Evolutionary conservation across 2,329 filamentous ascomycete genomes (phyloP).

Genomic region (Mycosphaerella sp.): DNA sequence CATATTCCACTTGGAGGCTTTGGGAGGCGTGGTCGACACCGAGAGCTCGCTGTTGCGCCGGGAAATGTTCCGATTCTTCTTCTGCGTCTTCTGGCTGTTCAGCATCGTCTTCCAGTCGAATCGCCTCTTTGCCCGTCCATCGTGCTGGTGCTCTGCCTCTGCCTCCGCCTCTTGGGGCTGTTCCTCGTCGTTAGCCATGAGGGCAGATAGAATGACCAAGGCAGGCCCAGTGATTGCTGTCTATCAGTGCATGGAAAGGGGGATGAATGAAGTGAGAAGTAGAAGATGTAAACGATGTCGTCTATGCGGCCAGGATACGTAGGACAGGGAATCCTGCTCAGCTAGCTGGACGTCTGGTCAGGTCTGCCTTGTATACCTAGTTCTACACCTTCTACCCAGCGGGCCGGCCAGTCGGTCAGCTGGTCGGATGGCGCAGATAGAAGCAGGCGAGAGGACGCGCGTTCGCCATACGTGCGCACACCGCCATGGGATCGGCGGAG

Average conservation of each 20-base stretch:
- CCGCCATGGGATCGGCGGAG: neutral
- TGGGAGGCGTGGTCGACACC: conserved; percentile 12
- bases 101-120: conserved; percentile 25
- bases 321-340: too few species aligned
- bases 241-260: neutral
- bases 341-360: too few species aligned
- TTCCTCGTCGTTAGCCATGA: neutral
- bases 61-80: conserved; percentile 2
- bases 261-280: neutral
- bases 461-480: neutral
- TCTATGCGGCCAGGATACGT: neutral
- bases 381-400: neutral
- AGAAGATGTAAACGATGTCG: neutral
- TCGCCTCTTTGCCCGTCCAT: conserved; percentile 19
- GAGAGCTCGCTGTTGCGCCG: conserved; percentile 10
- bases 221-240: neutral
- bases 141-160: neutral
- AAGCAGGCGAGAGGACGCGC: neutral
- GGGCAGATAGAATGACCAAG: neutral
- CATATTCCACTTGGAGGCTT: conserved; percentile 49
- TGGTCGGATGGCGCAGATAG: neutral
- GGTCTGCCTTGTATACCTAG: neutral
- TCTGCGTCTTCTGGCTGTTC: conserved; percentile 8
- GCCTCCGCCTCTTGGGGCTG: neutral
- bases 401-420: too few species aligned